phyloP scores from a whole-genome alignment of 306 rosid species.

The Trifolium fragiferum region DNA sequence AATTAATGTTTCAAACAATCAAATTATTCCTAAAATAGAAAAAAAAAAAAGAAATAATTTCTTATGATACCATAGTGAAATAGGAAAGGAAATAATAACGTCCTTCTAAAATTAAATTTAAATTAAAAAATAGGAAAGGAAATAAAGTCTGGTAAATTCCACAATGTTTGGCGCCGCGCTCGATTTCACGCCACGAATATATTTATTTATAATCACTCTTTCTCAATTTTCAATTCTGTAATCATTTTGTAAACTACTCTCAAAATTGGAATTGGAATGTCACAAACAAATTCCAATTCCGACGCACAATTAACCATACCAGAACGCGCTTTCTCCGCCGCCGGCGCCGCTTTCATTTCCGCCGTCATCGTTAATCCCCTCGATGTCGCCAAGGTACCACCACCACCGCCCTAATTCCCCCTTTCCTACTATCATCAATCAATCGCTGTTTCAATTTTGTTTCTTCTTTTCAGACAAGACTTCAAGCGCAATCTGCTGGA shows the following conservation, averaged over 20 bases:
- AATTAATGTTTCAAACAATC: too few relatives aligned
- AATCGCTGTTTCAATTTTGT: background rate
- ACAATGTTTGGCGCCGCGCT: slow-evolving; percentile 61
- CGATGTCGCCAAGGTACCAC: slow-evolving; percentile 82
- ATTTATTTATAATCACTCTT: background rate
- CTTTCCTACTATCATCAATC: background rate
- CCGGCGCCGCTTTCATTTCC: slow-evolving; percentile 84
- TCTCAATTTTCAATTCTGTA: background rate
- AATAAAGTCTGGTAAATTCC: background rate
- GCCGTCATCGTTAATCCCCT: slow-evolving; percentile 89
- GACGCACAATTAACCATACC: slow-evolving; percentile 59
- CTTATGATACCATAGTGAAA: too few relatives aligned
- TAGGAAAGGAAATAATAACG: too few relatives aligned
- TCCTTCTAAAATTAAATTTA: too few relatives aligned
- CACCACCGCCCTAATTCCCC: background rate
- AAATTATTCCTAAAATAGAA: too few relatives aligned
- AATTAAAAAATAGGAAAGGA: background rate
- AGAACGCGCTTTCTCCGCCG: slow-evolving; percentile 75
- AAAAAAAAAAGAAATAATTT: too few relatives aligned
- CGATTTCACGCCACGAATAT: slow-evolving; percentile 67
- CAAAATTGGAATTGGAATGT: slow-evolving; percentile 14
- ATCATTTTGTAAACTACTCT: too few relatives aligned
- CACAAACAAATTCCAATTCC: slow-evolving; percentile 31
- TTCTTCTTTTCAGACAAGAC: slow-evolving; percentile 63
- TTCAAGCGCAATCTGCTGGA: slow-evolving; percentile 98